Evolutionary conservation across 169 alveolate genomes (phyloP).

Genomic region (Eimeria maxima): DNA sequence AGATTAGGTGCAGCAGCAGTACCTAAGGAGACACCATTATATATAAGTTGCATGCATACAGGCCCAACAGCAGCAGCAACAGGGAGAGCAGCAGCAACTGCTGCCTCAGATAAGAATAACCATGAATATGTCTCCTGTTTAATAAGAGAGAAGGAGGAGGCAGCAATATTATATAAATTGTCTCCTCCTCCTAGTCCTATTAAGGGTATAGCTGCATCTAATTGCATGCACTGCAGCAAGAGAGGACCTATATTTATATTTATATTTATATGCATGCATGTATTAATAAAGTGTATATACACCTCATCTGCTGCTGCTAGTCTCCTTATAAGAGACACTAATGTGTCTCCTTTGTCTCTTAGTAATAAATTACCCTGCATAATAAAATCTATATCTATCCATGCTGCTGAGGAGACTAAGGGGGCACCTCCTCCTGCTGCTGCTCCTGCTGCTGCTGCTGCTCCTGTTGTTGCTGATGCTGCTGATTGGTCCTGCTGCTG

Average conservation of each 20-base stretch:
- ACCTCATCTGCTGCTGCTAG: neutral
- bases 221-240: neutral
- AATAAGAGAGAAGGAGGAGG: neutral
- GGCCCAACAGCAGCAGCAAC: neutral
- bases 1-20: neutral
- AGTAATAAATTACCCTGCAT: neutral
- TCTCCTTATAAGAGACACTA: neutral
- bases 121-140: neutral
- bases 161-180: neutral
- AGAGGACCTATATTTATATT: neutral
- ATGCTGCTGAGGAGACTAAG: neutral
- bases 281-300: neutral
- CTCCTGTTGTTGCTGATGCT: neutral
- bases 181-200: neutral
- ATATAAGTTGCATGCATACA: neutral
- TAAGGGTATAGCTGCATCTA: neutral
- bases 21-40: neutral
- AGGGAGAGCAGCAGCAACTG: neutral
- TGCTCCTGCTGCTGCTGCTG: neutral
- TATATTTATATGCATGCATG: neutral
- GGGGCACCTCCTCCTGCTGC: constrained; percentile 28
- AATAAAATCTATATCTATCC: neutral
- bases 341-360: neutral
- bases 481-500: constrained; percentile 28
- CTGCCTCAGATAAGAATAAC: neutral